Percentiles rank a stretch among this genome's conserved stretches.
Conservation (phyloP, 2,329 filamentous ascomycete species). For the Scortechinia acanthostroma region DNA sequence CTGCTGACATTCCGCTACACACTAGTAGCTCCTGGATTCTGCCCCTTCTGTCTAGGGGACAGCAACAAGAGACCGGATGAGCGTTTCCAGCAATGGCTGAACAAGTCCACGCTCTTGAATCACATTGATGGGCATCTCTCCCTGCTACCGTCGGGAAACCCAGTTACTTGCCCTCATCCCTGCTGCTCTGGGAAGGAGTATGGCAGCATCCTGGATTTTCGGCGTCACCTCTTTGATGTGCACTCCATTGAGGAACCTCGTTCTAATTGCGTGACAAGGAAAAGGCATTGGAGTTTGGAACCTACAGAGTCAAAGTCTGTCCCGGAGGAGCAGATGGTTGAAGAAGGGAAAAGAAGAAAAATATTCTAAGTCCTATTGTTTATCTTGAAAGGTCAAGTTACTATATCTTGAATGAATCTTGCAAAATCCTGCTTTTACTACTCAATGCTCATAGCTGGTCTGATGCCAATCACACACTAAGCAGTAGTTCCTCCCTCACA, state of each 20-base stretch:
- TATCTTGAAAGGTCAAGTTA: too few relatives aligned
- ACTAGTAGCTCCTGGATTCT: not conserved
- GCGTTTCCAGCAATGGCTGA: not conserved
- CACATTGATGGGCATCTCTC: not conserved
- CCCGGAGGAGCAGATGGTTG: too few relatives aligned
- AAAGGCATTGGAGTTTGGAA: not conserved
- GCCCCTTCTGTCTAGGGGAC: not conserved
- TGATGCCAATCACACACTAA: too few relatives aligned
- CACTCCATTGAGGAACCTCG: not conserved
- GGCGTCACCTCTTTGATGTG: not conserved
- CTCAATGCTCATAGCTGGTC: too few relatives aligned
- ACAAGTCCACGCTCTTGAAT: not conserved
- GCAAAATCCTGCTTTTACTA: too few relatives aligned
- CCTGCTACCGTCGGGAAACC: not conserved
- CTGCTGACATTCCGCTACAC: not conserved
- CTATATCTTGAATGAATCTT: too few relatives aligned
- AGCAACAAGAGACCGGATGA: not conserved
- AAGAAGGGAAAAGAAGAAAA: too few relatives aligned
- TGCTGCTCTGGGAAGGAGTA: not conserved
- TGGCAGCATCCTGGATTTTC: not conserved
- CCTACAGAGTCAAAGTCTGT: not conserved
- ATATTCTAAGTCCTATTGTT: too few relatives aligned
- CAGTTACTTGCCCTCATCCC: not conserved
- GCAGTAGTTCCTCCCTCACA: too few relatives aligned
- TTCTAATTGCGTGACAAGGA: not conserved